Conservation (phyloP, 352 stramenopile genomes). For the Phytophthora pseudosyringae region DNA sequence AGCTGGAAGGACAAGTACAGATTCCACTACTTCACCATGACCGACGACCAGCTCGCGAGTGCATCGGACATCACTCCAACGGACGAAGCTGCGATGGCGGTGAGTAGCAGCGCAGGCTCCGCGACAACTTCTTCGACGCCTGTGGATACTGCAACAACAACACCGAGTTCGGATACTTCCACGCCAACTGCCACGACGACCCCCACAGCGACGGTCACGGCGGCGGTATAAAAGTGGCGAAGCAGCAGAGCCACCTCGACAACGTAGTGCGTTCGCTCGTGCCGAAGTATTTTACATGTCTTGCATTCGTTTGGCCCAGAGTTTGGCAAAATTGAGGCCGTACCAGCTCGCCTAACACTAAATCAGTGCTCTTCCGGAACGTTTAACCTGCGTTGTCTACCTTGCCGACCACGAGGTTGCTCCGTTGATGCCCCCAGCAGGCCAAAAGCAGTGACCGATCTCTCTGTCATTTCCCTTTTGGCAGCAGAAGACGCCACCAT, state of each 20-base stretch:
- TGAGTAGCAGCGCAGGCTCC: constrained; percentile 9
- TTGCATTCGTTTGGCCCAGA: neutral
- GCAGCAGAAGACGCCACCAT: neutral
- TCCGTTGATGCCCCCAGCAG: no score
- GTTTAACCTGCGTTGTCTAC: no score
- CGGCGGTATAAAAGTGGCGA: neutral
- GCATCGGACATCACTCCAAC: constrained; percentile 31
- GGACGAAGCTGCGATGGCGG: constrained; percentile 16
- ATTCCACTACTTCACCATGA: constrained; percentile 40
- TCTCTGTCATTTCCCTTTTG: neutral
- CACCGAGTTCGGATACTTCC: neutral
- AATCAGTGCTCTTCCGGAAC: neutral
- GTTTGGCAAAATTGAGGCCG: neutral
- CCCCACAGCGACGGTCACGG: neutral
- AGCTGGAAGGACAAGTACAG: constrained; percentile 26
- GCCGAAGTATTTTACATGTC: constrained; percentile 4
- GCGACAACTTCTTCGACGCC: constrained; percentile 7
- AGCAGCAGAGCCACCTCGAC: neutral
- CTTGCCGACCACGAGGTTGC: no score
- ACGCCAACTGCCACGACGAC: neutral
- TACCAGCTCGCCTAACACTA: neutral
- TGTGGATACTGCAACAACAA: constrained; percentile 1
- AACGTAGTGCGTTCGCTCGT: constrained; percentile 4
- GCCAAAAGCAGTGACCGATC: no score
- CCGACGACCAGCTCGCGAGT: constrained; percentile 26